These are phyloP conservation scores for Atkinsonella texensis DNA, from an alignment of 2,329 filamentous ascomycete species.

Conservation along the genomic window DNA sequence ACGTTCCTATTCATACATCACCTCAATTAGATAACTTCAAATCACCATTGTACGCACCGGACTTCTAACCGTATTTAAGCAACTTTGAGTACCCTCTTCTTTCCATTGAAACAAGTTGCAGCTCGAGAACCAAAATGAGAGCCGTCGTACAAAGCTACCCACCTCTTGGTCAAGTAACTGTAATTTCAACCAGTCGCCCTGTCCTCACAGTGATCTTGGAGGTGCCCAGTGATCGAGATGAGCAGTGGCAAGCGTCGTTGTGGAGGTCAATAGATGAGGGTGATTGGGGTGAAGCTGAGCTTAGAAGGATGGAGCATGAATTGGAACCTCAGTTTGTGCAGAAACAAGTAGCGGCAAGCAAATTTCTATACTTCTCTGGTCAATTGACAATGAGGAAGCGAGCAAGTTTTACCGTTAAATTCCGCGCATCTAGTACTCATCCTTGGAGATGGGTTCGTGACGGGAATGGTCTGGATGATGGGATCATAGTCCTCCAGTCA, in stretches of 20 bases:
- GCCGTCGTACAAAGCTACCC: conserved; percentile 44
- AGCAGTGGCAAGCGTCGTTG: conserved; percentile 59
- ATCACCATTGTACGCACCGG: too few species aligned
- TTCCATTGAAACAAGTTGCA: neutral
- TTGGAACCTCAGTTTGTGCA: conserved; percentile 40
- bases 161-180: conserved; percentile 63
- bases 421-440: conserved; percentile 37
- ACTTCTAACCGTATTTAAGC: neutral
- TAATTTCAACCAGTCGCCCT: conserved; percentile 36
- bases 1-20: too few species aligned
- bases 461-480: conserved; percentile 50
- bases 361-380: conserved; percentile 41
- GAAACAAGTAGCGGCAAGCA: conserved; percentile 11
- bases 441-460: conserved; percentile 63
- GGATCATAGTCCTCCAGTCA: conserved; percentile 39
- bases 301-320: conserved; percentile 17
- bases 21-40: too few species aligned
- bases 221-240: conserved; percentile 41
- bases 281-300: conserved; percentile 40
- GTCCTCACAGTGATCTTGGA: conserved; percentile 60
- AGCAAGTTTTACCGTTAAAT: conserved; percentile 60
- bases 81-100: neutral
- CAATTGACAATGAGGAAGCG: conserved; percentile 34
- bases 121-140: conserved; percentile 18
- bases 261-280: conserved; percentile 55